These are phyloP conservation scores for Talaromyces adpressus DNA, from an alignment of 495 filamentous ascomycete species.

Conservation along the genomic window DNA sequence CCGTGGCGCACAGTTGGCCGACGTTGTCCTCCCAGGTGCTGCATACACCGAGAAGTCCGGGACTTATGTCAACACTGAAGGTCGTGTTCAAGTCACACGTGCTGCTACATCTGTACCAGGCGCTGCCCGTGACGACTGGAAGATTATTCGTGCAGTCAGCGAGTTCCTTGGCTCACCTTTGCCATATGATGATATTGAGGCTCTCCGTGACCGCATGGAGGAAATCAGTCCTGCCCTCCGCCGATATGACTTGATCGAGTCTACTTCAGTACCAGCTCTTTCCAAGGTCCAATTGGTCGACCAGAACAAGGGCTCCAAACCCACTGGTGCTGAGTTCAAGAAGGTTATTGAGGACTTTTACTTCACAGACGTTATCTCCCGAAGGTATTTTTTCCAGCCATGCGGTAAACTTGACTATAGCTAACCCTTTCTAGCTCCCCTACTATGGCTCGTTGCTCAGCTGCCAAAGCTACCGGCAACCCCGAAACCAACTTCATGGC, in stretches of 20 bases:
- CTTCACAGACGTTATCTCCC: constrained; percentile 92
- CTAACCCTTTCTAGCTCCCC: constrained; percentile 60
- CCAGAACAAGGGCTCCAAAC: constrained; percentile 80
- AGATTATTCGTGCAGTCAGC: constrained; percentile 85
- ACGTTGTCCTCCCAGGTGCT: constrained; percentile 87
- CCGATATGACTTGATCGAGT: constrained; percentile 85
- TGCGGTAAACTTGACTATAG: constrained; percentile 8
- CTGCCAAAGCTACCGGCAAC: constrained; percentile 62
- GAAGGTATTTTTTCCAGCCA: constrained; percentile 55
- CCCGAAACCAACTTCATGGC: constrained; percentile 85
- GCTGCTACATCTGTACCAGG: constrained; percentile 79
- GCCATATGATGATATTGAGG: constrained; percentile 86
- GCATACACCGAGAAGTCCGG: constrained; percentile 97
- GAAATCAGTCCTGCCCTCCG: constrained; percentile 86
- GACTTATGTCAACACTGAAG: constrained; percentile 96
- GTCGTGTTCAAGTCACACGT: constrained; percentile 86
- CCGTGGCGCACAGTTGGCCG: constrained; percentile 82
- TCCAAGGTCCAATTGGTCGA: constrained; percentile 91
- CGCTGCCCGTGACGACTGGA: constrained; percentile 93
- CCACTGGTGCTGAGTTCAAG: constrained; percentile 60
- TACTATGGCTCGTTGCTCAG: constrained; percentile 94
- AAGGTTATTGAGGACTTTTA: constrained; percentile 91
- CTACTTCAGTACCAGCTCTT: constrained; percentile 57
- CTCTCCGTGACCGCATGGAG: constrained; percentile 84
- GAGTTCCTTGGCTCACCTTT: constrained; percentile 86